A percentile compares a stretch with the other conserved stretches of the same genome.
These are phyloP conservation scores for Boechera stricta DNA, from an alignment of 345 rosid genomes.

Conservation along the genomic window DNA sequence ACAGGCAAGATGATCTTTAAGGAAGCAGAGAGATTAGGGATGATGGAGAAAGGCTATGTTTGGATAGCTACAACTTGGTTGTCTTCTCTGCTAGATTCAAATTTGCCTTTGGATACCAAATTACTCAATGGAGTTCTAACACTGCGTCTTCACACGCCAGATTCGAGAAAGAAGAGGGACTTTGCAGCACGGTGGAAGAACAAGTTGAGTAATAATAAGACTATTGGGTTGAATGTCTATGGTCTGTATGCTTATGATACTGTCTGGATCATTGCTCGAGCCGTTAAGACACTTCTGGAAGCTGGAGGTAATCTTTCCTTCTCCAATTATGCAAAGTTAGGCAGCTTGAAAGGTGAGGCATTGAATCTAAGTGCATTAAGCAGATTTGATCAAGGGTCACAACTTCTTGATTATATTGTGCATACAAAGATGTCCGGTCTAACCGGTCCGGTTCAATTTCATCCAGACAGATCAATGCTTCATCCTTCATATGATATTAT, in stretches of 20 bases:
- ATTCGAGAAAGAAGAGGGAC: constrained; percentile 64
- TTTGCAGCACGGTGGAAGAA: constrained; percentile 69
- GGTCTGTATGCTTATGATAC: constrained; percentile 90
- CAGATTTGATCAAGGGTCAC: constrained; percentile 68
- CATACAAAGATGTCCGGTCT: constrained; percentile 76
- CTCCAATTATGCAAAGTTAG: constrained; percentile 60
- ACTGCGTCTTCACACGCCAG: constrained; percentile 72
- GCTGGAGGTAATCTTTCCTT: constrained; percentile 72
- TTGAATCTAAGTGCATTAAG: constrained; percentile 77
- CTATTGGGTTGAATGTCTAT: constrained; percentile 75
- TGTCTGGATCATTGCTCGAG: constrained; percentile 87
- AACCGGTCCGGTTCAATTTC: constrained; percentile 70
- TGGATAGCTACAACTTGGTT: constrained; percentile 93
- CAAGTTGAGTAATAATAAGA: constrained; percentile 57
- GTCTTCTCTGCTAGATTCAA: constrained; percentile 75
- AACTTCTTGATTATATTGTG: constrained; percentile 62
- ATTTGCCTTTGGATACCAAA: constrained; percentile 44
- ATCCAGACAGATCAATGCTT: constrained; percentile 60
- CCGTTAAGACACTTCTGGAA: constrained; percentile 65
- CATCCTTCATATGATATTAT: constrained; percentile 79
- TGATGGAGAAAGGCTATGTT: constrained; percentile 82
- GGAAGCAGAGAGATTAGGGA: constrained; percentile 74
- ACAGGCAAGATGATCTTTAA: constrained; percentile 75
- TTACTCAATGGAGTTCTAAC: constrained; percentile 69
- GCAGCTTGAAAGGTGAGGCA: constrained; percentile 51